Conservation (phyloP, 2,329 filamentous ascomycete species). For the Blastomyces silverae region DNA sequence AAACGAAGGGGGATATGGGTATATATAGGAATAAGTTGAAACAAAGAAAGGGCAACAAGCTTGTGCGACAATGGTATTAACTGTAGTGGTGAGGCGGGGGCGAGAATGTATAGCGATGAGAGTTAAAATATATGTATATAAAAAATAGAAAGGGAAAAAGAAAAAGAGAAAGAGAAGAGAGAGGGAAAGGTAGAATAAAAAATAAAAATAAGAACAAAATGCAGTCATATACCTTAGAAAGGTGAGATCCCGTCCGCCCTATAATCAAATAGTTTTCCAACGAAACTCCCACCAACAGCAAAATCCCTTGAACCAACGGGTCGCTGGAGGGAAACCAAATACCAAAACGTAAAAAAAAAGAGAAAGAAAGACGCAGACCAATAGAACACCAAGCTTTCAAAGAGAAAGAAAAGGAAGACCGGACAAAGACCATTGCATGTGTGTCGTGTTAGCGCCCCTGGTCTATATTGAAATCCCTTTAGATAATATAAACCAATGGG, state of each 20-base stretch:
- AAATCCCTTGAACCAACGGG: neutral
- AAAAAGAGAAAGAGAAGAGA: neutral
- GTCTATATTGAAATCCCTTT: neutral
- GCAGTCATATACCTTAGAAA: neutral
- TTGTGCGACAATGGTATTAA: neutral
- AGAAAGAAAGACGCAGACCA: neutral
- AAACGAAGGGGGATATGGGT: neutral
- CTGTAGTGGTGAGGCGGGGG: no score
- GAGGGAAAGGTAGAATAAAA: neutral
- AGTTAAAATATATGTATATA: neutral
- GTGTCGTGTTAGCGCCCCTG: neutral
- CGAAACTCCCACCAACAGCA: neutral
- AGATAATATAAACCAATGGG: neutral
- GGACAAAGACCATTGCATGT: neutral
- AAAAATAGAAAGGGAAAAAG: neutral
- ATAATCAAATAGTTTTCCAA: neutral
- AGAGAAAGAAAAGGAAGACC: neutral
- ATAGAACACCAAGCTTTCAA: neutral
- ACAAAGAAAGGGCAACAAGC: neutral
- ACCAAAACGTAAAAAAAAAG: neutral
- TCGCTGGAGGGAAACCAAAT: neutral
- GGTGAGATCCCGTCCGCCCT: neutral
- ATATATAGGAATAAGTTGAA: neutral
- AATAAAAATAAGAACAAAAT: neutral
- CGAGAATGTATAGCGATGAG: no score